phyloP scores from a whole-genome alignment of 768 basidiomycete genomes.

The Boletus tomentosulus region DNA sequence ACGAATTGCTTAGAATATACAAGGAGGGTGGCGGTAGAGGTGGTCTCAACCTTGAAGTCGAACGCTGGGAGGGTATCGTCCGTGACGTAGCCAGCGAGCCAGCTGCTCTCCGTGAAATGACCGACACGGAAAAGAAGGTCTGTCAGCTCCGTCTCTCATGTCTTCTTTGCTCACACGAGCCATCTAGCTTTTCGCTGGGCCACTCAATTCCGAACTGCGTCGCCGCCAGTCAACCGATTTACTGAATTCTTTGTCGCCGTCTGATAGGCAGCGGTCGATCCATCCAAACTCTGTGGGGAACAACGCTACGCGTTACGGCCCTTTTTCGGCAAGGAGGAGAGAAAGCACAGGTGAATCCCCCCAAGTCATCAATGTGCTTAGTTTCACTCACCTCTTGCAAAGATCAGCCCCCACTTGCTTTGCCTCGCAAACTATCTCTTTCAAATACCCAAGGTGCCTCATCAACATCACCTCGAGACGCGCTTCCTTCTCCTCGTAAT shows the following conservation, averaged over 20 bases:
- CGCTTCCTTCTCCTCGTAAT: slow-evolving; percentile 59
- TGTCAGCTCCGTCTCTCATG: slow-evolving; percentile 17
- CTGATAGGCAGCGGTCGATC: slow-evolving; percentile 57
- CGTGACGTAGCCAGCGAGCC: slow-evolving; percentile 73
- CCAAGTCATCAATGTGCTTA: neutral
- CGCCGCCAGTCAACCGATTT: slow-evolving; percentile 78
- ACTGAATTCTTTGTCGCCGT: slow-evolving; percentile 54
- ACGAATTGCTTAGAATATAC: slow-evolving; percentile 80
- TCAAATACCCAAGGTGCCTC: slow-evolving; percentile 52
- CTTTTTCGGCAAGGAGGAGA: slow-evolving; percentile 54
- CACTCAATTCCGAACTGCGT: slow-evolving; percentile 82
- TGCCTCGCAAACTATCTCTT: slow-evolving; percentile 67
- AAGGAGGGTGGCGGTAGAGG: slow-evolving; percentile 72
- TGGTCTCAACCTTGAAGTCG: slow-evolving; percentile 79
- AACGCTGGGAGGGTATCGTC: slow-evolving; percentile 86
- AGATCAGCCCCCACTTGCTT: slow-evolving; percentile 56
- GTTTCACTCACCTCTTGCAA: slow-evolving; percentile 12
- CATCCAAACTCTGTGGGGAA: slow-evolving; percentile 44
- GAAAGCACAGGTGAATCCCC: slow-evolving; percentile 58
- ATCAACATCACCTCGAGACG: slow-evolving; percentile 56
- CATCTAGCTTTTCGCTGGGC: slow-evolving; percentile 70
- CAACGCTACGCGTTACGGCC: slow-evolving; percentile 62
- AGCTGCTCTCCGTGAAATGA: slow-evolving; percentile 71
- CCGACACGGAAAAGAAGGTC: slow-evolving; percentile 87
- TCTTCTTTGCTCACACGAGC: slow-evolving; percentile 26